Evolutionary conservation across 2,329 filamentous ascomycete genomes (phyloP), one percentile per base, ranked within the genome.

Genomic region (Teratosphaeria epicoccoides): DNA sequence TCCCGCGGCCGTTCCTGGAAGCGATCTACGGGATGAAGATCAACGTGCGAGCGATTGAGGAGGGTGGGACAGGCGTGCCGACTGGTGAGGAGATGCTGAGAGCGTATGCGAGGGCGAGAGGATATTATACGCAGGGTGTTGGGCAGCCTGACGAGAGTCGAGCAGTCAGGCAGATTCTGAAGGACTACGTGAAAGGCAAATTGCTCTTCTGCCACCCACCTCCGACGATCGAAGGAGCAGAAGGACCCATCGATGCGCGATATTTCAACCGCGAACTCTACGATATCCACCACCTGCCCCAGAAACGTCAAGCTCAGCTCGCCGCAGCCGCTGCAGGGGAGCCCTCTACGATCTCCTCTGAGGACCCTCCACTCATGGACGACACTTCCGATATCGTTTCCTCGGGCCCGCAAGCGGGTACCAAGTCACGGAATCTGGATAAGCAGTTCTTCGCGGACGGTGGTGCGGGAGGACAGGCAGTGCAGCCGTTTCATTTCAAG

Each of bases 141-240:
- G 91, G 93, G 7, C 87, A 93, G 65, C 91, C 93, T 0, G 93
- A 98, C 63, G 89, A 95, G 73, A 94, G 89, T 1, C 81, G 93
- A 61, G 93, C 93, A 6, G 89, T 91, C 4, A 81, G 93, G 49
- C 86, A 88, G 60, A 78, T 98, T 14, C 79, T 98, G 24, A 98
- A 98, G 68, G 93, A 98, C 72, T 98, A 97, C 64, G 93, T 98
- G 60, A 95, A 85, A 66, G 93, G 93, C 56, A 97, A 96, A 72
- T 79, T 98, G 0, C 79, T 97, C 5, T 97, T 85, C 73, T 93
- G 89, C 59, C 84, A 91, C 62, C 90, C 93, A 4, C 93, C 93
- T 0, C 90, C 90, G 0, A 73, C 73, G 4, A n/a, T n/a, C 14
- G 6, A n/a, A 7, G 33, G n/a, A n/a, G 9, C 26, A 28, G 78